Conservation (phyloP, 176 grass and related monocot genomes). For the Triticum turgidum region DNA sequence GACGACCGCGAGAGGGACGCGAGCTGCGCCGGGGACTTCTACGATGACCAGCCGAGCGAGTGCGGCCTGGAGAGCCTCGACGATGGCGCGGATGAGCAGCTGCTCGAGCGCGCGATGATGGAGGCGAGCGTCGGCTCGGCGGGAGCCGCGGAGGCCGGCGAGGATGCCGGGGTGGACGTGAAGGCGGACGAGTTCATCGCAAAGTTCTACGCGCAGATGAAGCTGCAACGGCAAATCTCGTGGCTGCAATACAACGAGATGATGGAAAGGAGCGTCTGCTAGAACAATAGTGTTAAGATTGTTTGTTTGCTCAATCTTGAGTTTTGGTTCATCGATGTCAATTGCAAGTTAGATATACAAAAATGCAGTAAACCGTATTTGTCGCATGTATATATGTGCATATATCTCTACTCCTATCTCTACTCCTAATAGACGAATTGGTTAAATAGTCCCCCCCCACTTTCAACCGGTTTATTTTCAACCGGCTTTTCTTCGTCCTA, state of each 20-base stretch:
- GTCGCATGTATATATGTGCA: background rate
- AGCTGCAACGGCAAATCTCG: constrained; percentile 66
- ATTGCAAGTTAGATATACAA: background rate
- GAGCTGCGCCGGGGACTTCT: background rate
- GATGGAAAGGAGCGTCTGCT: constrained; percentile 63
- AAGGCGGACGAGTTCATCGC: constrained; percentile 92
- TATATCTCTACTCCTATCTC: background rate
- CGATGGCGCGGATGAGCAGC: constrained; percentile 1
- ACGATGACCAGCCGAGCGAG: background rate
- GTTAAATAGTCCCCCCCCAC: no score
- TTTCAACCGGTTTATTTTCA: no score
- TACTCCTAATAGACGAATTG: no score
- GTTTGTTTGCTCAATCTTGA: background rate
- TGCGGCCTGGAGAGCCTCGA: background rate
- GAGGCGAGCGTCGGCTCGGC: background rate
- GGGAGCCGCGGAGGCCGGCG: background rate
- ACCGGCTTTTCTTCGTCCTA: no score
- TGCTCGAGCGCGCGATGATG: constrained; percentile 17
- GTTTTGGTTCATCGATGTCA: background rate
- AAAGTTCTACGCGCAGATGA: constrained; percentile 76
- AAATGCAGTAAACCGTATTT: background rate
- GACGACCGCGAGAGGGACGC: background rate
- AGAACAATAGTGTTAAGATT: background rate
- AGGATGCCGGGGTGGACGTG: constrained; percentile 55
- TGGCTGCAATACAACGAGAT: constrained; percentile 73